These are phyloP conservation scores for Metarhizium guizhouense DNA, from an alignment of 2,329 filamentous ascomycete species.

Conservation along the genomic window DNA sequence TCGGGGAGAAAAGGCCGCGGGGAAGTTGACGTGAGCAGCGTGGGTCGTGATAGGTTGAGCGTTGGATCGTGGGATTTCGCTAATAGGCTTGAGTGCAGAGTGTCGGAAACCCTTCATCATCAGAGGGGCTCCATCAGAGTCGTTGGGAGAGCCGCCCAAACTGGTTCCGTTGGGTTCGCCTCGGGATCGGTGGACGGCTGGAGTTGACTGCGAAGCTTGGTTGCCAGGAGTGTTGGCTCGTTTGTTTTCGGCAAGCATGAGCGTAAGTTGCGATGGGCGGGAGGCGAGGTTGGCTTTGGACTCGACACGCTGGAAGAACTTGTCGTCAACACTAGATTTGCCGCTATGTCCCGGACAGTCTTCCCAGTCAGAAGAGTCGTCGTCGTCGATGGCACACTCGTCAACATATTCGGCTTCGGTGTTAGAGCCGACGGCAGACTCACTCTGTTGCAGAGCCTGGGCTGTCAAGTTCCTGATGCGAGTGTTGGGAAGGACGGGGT, in stretches of 20 bases:
- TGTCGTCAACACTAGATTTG: conserved; percentile 73
- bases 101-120: conserved; percentile 53
- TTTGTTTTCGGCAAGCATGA: conserved; percentile 73
- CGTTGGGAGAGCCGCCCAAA: conserved; percentile 42
- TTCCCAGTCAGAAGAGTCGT: conserved; percentile 53
- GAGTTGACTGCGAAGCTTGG: conserved; percentile 55
- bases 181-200: conserved; percentile 59
- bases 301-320: conserved; percentile 83
- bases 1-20: conserved; percentile 75
- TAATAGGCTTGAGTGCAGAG: conserved; percentile 43
- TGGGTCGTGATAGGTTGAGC: conserved; percentile 73
- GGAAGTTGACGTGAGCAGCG: conserved; percentile 53
- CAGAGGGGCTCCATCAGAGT: conserved; percentile 52
- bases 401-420: conserved; percentile 58
- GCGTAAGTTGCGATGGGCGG: conserved; percentile 78
- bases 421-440: conserved; percentile 24
- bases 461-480: conserved; percentile 72
- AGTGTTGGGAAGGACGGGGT: conserved; percentile 40
- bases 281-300: conserved; percentile 79
- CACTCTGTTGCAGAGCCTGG: conserved; percentile 49
- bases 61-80: conserved; percentile 55
- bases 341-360: conserved; percentile 71
- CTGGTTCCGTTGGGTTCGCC: conserved; percentile 34
- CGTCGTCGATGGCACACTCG: conserved; percentile 73
- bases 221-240: conserved; percentile 64